Conservation (phyloP, 2,329 filamentous ascomycete species). For the Graphilbum ipis-grandicollis region DNA sequence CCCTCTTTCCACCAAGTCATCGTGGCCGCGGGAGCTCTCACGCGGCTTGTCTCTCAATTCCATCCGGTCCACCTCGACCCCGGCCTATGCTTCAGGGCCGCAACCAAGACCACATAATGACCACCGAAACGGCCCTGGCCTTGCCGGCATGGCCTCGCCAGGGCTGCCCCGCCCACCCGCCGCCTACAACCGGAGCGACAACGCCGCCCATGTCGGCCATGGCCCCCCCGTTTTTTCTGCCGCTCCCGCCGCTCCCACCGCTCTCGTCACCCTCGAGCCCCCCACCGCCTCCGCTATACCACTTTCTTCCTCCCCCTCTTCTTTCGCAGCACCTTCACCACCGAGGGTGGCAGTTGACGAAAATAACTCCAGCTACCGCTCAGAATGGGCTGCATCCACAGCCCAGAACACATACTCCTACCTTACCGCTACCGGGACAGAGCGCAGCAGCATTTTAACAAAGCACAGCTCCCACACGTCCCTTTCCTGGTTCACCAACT, state of each 20-base stretch:
- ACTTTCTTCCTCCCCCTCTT: no score
- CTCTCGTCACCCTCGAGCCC: no score
- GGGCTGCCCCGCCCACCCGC: constrained; percentile 14
- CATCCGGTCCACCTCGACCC: constrained; percentile 24
- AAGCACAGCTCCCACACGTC: constrained; percentile 56
- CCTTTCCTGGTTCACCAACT: constrained; percentile 28
- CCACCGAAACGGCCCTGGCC: no score
- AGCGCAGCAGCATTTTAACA: constrained; percentile 67
- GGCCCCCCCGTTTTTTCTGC: background rate
- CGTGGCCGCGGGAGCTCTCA: constrained; percentile 25
- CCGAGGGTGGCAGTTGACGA: no score
- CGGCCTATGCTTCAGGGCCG: constrained; percentile 25
- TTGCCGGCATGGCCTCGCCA: constrained; percentile 8
- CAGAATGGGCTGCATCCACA: constrained; percentile 35
- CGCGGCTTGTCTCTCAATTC: constrained; percentile 29
- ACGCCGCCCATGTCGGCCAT: constrained; percentile 3
- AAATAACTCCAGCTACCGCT: constrained; percentile 38
- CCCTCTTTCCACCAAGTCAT: constrained; percentile 4
- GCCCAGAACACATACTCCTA: constrained; percentile 31
- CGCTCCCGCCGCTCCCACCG: background rate
- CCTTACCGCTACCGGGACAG: constrained; percentile 38
- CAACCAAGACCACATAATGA: constrained; percentile 17
- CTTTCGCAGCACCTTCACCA: no score
- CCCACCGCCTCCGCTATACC: no score
- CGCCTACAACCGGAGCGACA: constrained; percentile 16